Evolutionary conservation across 164 flowering plant species (phyloP), one percentile per base, ranked within the genome.

Genomic region (Kingdonia uniflora): DNA sequence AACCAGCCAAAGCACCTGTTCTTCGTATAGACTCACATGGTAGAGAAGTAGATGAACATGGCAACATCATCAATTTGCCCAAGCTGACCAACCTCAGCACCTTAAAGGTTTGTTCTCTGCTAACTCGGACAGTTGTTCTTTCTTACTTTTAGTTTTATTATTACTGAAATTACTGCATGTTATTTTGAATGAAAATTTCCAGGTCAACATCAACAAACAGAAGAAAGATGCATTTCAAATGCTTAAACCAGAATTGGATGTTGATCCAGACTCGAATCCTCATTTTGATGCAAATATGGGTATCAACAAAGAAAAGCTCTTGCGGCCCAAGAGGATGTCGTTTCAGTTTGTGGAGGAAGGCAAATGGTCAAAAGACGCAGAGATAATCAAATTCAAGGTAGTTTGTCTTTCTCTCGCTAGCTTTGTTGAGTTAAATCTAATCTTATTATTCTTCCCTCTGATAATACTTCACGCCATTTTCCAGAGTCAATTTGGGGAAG

Each of bases 291-390:
- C 68, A 8, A 66, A 71, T 19, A 85, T 94, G 99, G 99, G 99
- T 24, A 75, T 94, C 8, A 66, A 89, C 61, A 87, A 87, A 64
- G 72, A 44, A 52, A 94, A 94, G 69, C 68, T 94, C 45, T 65
- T 89, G 65, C 75, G 99, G 69, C 92, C 99, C 38, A 94, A 89
- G 76, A 75, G 90, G 63, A 79, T 80, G 90, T 67, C 51, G 53
- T 81, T 94, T 60, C 90, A 78, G 80, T 94, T 94, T 79, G 99
- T 94, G 19, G 97, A 94, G 79, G 97, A 94, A 77, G 99, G 99
- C 11, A 83, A 76, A 72, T 94, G 97, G 97, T 73, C 96, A 10
- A 94, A 66, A 68, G 88, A 94, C 11, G 99, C 99, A 29, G 99
- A 94, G 51, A 74, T 64, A 0, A 65, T 83, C 16, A 89, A 74